Evolutionary conservation across 2,329 filamentous ascomycete genomes (phyloP), one percentile per base, ranked within the genome.

Genomic region (Cladosporium phlei): DNA sequence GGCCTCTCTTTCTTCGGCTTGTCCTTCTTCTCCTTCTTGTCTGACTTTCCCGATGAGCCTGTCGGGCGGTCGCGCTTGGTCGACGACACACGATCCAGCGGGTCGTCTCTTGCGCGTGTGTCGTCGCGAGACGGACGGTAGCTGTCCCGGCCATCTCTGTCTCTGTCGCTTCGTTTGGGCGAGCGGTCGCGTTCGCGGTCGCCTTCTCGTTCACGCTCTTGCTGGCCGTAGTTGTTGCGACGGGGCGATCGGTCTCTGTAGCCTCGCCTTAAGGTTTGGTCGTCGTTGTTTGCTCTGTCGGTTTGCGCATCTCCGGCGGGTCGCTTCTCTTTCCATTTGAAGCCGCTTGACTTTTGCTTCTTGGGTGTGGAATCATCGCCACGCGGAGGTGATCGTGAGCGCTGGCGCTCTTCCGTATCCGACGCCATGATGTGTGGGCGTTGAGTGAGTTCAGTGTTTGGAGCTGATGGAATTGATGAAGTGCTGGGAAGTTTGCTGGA

Each of bases 281-380:
- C 51, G 33, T 53, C 48, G 22, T 8, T 22, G 32, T 39, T 34
- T 22, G 54, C 50, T 11, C 39, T 38, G 22, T 52, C 53, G 44
- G 54, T 54, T 28, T 56, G 52, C 16, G 48, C 47, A 12, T 56
- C 53, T 21, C 49, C 44, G 46, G 50, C 52, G 4, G 56, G 42
- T 34, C 48, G 48, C 55, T 64, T 64, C 17, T 63, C 61, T 50
- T 67, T 67, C 61, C 61, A 67, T 50, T 63, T 64, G 55, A 67
- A 65, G 28, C 64, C 64, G 46, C 50, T 47, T 17, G 48, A 53
- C 37, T 60, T 64, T 21, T 57, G 51, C 35, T 64, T 65, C 46
- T 63, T 63, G 8, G 54, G 45, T 27, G 48, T 49, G 2, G 50
- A 29, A 4, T 58, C 53, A 28, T 52, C 55, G n/a, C n/a, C n/a